A percentile compares a stretch with the other conserved stretches of the same genome.
Evolutionary conservation across 768 basidiomycete species (phyloP).

Genomic region (Chalciporus piperatus): DNA sequence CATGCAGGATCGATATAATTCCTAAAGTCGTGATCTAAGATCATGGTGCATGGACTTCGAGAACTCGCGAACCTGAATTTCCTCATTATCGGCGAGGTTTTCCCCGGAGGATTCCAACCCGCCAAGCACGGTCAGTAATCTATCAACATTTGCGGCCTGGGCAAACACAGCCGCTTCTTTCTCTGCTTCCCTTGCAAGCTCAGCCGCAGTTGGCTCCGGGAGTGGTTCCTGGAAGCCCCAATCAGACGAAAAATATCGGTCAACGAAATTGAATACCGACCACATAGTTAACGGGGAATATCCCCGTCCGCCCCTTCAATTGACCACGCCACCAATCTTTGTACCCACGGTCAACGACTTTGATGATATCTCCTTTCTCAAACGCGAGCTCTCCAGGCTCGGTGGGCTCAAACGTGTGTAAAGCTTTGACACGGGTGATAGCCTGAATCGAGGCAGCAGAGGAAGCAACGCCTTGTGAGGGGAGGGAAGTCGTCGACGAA

Average conservation of each 20-base stretch:
- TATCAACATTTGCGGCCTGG: conserved; percentile 83
- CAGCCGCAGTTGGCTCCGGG: conserved; percentile 76
- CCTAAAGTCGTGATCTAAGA: conserved; percentile 42
- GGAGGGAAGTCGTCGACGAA: conserved; percentile 28
- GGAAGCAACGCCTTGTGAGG: conserved; percentile 17
- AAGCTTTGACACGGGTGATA: conserved; percentile 81
- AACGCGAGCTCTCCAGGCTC: conserved; percentile 90
- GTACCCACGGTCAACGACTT: conserved; percentile 90
- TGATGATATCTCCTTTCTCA: conserved; percentile 90
- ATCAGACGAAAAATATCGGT: not conserved
- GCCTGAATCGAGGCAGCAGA: conserved; percentile 32
- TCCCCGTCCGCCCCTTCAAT: conserved; percentile 84
- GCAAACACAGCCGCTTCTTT: conserved; percentile 86
- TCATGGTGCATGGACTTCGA: conserved; percentile 1
- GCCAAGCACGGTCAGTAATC: conserved; percentile 70
- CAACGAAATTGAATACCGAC: conserved; percentile 41
- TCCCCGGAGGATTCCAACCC: conserved; percentile 72
- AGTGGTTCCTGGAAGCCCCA: conserved; percentile 60
- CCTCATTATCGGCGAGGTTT: conserved; percentile 87
- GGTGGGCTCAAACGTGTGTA: conserved; percentile 85
- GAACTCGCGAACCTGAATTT: conserved; percentile 62
- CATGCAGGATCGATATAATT: conserved; percentile 89
- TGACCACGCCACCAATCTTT: conserved; percentile 98
- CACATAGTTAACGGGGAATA: conserved; percentile 97
- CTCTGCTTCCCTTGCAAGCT: conserved; percentile 79